Percentiles rank a stretch among this genome's conserved stretches.
Evolutionary conservation across 2,329 filamentous ascomycete genomes (phyloP).

Genomic region (Verticillium dahliae): DNA sequence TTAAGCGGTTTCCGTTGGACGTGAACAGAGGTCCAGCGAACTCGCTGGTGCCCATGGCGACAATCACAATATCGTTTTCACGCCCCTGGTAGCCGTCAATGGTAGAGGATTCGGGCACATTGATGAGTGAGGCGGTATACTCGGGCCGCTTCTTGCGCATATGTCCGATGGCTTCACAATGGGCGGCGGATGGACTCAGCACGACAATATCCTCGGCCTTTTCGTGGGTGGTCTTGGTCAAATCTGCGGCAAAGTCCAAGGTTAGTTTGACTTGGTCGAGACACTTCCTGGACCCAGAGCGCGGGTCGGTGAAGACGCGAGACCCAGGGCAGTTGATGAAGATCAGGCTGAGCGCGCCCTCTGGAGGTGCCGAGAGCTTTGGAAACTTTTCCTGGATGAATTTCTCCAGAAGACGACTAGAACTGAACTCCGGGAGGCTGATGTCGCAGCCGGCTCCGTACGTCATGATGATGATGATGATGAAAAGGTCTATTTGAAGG

Average conservation of each 20-base stretch:
- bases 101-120: constrained; percentile 5
- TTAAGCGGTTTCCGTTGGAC: constrained; percentile 6
- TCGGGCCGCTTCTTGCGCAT: constrained; percentile 1
- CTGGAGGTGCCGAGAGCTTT: neutral
- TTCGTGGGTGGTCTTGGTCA: constrained; percentile 1
- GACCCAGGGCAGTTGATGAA: constrained; percentile 13
- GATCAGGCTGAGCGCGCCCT: constrained; percentile 5
- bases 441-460: constrained; percentile 7
- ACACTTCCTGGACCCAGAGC: constrained; percentile 6
- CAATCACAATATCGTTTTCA: constrained; percentile 14
- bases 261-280: constrained; percentile 11
- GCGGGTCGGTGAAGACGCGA: neutral
- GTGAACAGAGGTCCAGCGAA: constrained; percentile 10
- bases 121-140: constrained; percentile 4
- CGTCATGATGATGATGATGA: too few species aligned
- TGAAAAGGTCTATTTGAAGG: too few species aligned
- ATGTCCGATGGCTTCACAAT: constrained; percentile 7
- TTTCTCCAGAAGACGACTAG: neutral
- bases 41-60: constrained; percentile 12
- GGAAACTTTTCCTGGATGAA: neutral
- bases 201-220: constrained; percentile 4
- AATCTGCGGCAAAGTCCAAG: constrained; percentile 10
- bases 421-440: neutral
- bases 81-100: constrained; percentile 16
- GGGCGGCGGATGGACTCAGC: constrained; percentile 11